Evolutionary conservation across 2,329 filamentous ascomycete genomes (phyloP).

Genomic region (Aspergillus sp.): DNA sequence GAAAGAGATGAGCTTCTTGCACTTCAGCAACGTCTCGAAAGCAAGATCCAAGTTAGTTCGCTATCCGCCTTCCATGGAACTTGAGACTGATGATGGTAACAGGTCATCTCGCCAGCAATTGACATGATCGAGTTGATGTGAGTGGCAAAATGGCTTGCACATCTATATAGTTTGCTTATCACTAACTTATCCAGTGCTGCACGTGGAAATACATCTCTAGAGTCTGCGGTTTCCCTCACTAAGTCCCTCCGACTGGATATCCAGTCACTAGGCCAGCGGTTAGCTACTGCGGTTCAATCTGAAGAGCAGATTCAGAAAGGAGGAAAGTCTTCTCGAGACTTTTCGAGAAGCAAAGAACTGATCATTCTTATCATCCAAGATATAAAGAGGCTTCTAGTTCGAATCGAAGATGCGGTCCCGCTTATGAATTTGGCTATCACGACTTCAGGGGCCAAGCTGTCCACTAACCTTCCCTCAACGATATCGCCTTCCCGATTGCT

Average conservation of each 20-base stretch:
- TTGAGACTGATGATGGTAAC: not conserved
- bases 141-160: constrained; percentile 22
- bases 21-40: constrained; percentile 73
- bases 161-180: not conserved
- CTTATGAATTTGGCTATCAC: constrained; percentile 92
- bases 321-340: constrained; percentile 41
- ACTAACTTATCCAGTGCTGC: constrained; percentile 53
- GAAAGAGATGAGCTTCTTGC: constrained; percentile 69
- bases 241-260: constrained; percentile 83
- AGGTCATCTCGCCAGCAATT: constrained; percentile 87
- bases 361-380: constrained; percentile 69
- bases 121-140: constrained; percentile 90
- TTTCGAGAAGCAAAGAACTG: constrained; percentile 61
- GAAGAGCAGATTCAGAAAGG: constrained; percentile 48
- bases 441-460: constrained; percentile 84
- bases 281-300: constrained; percentile 67
- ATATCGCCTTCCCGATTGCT: constrained; percentile 88
- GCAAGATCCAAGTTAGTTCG: constrained; percentile 72
- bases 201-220: constrained; percentile 74
- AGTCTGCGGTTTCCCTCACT: constrained; percentile 80
- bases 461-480: constrained; percentile 72
- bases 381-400: constrained; percentile 70
- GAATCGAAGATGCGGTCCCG: constrained; percentile 89
- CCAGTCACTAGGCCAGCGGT: constrained; percentile 70
- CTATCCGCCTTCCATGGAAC: not conserved